Evolutionary conservation across 371 early-diverging fungal genomes (phyloP), one percentile per base, ranked within the genome.

Genomic region (Mortierella sp.): DNA sequence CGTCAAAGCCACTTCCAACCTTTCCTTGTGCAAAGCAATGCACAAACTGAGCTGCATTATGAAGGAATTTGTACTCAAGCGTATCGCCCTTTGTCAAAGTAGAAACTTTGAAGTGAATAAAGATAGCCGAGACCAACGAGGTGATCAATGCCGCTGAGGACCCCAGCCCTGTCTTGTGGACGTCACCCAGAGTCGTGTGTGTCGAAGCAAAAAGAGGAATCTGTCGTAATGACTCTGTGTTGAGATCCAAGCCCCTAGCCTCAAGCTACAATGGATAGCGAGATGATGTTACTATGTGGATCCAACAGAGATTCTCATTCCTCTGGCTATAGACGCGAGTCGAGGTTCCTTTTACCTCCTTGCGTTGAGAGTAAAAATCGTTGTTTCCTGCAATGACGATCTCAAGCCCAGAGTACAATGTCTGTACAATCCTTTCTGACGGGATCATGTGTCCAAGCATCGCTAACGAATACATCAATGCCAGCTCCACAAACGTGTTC

Each of bases 21-120:
- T 99, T 99, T 31, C 99, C 99, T 73, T 99, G 99, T 19, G 98
- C 98, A 37, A 92, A 81, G 58, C 97, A 96, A 82, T 99, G 99
- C n/a, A 90, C 86, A 50, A 90, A 88, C 79, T 97, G 98, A 0
- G 99, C 93, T 2, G 90, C 59, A 56, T 94, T 93, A 80, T 97
- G 96, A 9, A 95, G 85, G 42, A 90, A 80, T 32, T 56, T 39
- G 41, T 48, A 17, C 0, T 62, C 50, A 27, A 51, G 31, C 21
- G 14, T 23, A 9, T 72, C 60, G 42, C 73, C 32, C 19, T 64
- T 39, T 12, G 56, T 23, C 19, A 73, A 19, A 32, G 75, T 34
- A n/a, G 82, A 79, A 0, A 83, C 83, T 12, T 81, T 78, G 72
- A 94, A 90, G 76, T 93, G 90, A 32, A 81, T 68, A 46, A 95